Conservation (phyloP, 192 early-diverging fungal genomes). For the Backusella liffmaniae region DNA sequence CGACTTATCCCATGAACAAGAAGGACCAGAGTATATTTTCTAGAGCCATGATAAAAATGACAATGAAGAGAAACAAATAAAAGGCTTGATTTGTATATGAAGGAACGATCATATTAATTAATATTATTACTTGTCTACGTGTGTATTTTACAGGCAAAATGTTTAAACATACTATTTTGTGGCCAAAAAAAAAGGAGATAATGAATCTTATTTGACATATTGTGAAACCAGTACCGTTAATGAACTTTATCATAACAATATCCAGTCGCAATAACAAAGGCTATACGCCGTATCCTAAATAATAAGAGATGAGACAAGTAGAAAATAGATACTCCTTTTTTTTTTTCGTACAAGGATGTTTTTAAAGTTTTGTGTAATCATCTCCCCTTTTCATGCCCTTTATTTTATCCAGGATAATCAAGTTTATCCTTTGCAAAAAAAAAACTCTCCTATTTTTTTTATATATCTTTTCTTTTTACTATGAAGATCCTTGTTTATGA, state of each 20-base stretch:
- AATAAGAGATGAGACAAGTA: neutral
- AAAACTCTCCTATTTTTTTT: neutral
- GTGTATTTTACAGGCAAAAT: too few species aligned
- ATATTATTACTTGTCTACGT: too few species aligned
- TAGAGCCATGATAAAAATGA: constrained; percentile 2
- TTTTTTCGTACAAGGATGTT: neutral
- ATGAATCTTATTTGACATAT: neutral
- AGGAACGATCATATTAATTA: too few species aligned
- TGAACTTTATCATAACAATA: neutral
- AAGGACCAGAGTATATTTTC: constrained; percentile 14
- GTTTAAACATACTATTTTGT: neutral
- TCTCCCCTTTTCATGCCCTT: neutral
- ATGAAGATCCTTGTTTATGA: neutral
- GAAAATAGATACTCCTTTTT: neutral
- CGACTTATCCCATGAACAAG: constrained; percentile 18
- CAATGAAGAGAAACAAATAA: neutral
- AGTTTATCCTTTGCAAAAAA: neutral
- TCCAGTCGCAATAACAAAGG: too few species aligned
- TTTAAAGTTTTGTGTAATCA: neutral
- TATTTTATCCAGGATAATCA: neutral
- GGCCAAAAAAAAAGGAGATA: neutral
- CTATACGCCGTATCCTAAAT: neutral
- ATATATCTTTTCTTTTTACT: neutral
- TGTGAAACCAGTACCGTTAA: neutral
- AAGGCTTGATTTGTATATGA: neutral